These are phyloP conservation scores for Pisolithus orientalis DNA, from an alignment of 768 basidiomycete genomes.

Conservation along the genomic window DNA sequence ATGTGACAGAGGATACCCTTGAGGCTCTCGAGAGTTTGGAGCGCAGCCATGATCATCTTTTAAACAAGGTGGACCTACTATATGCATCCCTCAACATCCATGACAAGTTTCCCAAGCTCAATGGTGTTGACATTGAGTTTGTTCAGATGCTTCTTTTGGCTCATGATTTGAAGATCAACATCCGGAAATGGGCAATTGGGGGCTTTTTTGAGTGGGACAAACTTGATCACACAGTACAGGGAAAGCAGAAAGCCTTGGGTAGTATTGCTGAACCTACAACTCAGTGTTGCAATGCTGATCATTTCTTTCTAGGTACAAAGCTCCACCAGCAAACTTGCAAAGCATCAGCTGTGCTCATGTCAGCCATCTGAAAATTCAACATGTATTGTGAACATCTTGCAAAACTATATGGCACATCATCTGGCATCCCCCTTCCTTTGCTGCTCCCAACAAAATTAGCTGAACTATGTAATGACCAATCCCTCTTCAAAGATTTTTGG, in stretches of 20 bases:
- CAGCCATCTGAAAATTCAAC: no score
- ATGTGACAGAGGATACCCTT: slow-evolving; percentile 1
- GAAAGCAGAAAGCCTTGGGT: slow-evolving; percentile 19
- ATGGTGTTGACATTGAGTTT: slow-evolving; percentile 23
- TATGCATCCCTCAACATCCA: slow-evolving; percentile 33
- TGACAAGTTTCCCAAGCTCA: slow-evolving; percentile 27
- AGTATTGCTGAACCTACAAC: no score
- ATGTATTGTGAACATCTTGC: no score
- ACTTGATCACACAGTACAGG: slow-evolving; percentile 26
- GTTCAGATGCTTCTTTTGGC: slow-evolving; percentile 28
- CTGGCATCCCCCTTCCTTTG: no score
- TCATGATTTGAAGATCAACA: slow-evolving; percentile 35
- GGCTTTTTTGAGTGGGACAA: slow-evolving; percentile 34
- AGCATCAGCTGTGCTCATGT: no score
- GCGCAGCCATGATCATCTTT: slow-evolving; percentile 13
- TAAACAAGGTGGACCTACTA: slow-evolving; percentile 22
- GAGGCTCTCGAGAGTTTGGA: slow-evolving; percentile 17
- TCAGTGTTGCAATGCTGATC: no score
- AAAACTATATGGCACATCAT: no score
- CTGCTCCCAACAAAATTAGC: no score
- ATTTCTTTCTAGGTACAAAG: no score
- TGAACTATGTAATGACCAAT: no score
- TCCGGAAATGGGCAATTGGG: slow-evolving; percentile 27
- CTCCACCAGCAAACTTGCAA: no score
- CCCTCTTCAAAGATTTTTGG: no score